Conservation (phyloP, 2,329 filamentous ascomycete genomes). For the Grosmannia serpens region DNA sequence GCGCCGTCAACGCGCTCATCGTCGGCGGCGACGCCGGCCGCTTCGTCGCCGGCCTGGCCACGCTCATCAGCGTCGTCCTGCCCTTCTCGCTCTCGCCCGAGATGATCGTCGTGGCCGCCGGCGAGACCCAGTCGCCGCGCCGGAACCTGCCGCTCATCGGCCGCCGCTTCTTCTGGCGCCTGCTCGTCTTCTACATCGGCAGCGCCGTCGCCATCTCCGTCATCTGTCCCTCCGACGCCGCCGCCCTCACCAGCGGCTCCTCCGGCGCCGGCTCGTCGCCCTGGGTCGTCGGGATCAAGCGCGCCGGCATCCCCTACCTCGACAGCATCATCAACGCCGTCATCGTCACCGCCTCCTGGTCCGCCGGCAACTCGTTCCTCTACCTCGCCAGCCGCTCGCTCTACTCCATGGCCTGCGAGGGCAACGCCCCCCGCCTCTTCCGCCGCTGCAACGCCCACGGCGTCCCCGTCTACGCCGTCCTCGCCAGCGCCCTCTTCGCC, state of each 20-base stretch:
- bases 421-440: constrained; percentile 44
- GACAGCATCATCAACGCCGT: constrained; percentile 66
- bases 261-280: too few relatives aligned
- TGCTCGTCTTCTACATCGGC: too few relatives aligned
- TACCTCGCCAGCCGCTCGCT: constrained; percentile 46
- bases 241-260: too few relatives aligned
- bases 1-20: constrained; percentile 30
- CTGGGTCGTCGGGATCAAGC: too few relatives aligned
- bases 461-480: constrained; percentile 34
- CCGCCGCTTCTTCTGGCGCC: constrained; percentile 19
- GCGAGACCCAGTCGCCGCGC: constrained; percentile 12
- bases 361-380: constrained; percentile 55
- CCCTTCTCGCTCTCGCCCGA: constrained; percentile 29
- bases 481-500: neutral
- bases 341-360: constrained; percentile 60
- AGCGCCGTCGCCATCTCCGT: too few relatives aligned
- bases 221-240: too few relatives aligned
- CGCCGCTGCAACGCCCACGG: constrained; percentile 38
- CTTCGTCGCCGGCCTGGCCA: constrained; percentile 27
- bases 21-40: constrained; percentile 23
- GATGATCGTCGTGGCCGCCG: constrained; percentile 8
- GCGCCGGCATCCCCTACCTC: constrained; percentile 51
- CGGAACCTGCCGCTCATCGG: constrained; percentile 10
- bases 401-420: constrained; percentile 46
- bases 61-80: constrained; percentile 42